Evolutionary conservation across 805 yeast species (phyloP), one percentile per base, ranked within the genome.

Genomic region (Zygosaccharomyces kombuchaensis): DNA sequence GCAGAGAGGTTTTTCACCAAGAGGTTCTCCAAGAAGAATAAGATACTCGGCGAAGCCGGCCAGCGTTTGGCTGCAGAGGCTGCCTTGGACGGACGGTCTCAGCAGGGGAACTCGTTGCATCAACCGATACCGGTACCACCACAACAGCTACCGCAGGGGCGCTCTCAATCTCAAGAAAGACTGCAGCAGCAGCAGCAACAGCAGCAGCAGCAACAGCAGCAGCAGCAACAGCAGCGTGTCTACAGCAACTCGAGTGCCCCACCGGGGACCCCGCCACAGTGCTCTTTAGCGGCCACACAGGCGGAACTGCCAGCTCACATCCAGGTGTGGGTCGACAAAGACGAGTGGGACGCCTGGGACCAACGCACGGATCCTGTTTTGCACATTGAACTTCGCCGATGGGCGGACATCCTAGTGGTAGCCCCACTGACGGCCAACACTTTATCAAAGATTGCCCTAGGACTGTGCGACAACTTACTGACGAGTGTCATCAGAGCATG

Each of bases 341-440:
- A 93, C 63, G 98, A 91, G 67, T 91, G 99, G 99, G 70, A 71
- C 27, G 80, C 83, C n/a, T 91, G 97, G 84, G 81, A 82, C 56
- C 67, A 73, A 36, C 75, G 95, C 50, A 73, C 82, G 45, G 98
- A 93, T 65, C 97, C 98, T 1, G 96, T 93, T 30, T 72, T 93
- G 53, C 98, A 91, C 68, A 89, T 91, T 55, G 98, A 93, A 68
- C 72, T 91, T 48, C 81, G 98, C 49, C 80, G 96, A 52, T 91
- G 98, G 98, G 98, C 98, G 1, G 97, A 91, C 67, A 81, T 93
- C 35, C 73, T 93, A 40, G 76, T 93, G 17, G 84, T 91, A 36
- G 96, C 96, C n/a, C 99, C 99, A 10, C 71, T 91, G 54, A 84
- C 95, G 12, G 97, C 98, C 5, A 93, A 93, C 65, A 84, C 98